Evolutionary conservation across 2,329 filamentous ascomycete species (phyloP).

Genomic region (Xylariaceae sp.): DNA sequence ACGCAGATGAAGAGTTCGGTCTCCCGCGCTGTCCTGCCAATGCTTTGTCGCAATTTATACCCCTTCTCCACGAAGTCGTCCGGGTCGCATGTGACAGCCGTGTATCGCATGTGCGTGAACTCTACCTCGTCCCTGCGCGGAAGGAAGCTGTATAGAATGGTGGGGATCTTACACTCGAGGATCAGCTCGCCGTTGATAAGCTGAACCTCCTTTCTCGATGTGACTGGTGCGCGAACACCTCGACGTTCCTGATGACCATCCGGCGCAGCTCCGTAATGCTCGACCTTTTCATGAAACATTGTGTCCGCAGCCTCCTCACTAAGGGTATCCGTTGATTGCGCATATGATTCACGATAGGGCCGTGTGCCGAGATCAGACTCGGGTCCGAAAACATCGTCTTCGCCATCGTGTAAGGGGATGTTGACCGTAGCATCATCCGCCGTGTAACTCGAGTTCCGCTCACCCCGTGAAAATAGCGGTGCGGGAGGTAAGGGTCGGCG

Average conservation of each 20-base stretch:
- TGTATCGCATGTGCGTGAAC: constrained; percentile 96
- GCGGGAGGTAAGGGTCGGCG: constrained; percentile 83
- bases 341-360: constrained; percentile 56
- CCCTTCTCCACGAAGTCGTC: constrained; percentile 81
- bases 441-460: constrained; percentile 48
- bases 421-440: constrained; percentile 66
- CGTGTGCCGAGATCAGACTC: constrained; percentile 51
- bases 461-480: constrained; percentile 68
- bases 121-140: constrained; percentile 89
- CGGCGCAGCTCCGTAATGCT: constrained; percentile 85
- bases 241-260: constrained; percentile 81
- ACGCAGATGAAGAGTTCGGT: constrained; percentile 95
- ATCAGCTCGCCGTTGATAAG: constrained; percentile 97
- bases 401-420: constrained; percentile 63
- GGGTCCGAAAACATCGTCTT: constrained; percentile 73
- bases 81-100: constrained; percentile 91
- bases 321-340: constrained; percentile 49
- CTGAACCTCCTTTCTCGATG: constrained; percentile 89
- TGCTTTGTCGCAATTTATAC: constrained; percentile 84
- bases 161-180: constrained; percentile 97
- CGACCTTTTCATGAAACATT: constrained; percentile 52
- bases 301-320: constrained; percentile 40
- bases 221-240: constrained; percentile 81
- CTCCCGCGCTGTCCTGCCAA: constrained; percentile 88
- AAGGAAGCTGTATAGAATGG: constrained; percentile 94